Base-by-base conservation (phyloP, 495 filamentous ascomycete genomes). In the Hyphodiscus hymeniophilus region DNA sequence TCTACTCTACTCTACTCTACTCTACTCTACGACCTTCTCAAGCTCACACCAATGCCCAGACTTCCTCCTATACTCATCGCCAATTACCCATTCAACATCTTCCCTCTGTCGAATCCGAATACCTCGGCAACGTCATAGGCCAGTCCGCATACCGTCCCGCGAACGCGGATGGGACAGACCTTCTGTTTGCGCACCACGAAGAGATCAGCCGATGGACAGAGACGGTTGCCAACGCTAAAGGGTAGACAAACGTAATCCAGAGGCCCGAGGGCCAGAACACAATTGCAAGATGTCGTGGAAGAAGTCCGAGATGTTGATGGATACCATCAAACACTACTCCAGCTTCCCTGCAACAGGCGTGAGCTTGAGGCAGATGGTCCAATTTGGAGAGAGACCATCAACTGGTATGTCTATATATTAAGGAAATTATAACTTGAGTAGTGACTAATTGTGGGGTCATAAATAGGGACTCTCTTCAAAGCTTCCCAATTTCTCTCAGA, bases 401-500 rank as follows among this genome's bases (percentile, higher is more conserved):
- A 82, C 81, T 56, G 89, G 89, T 94, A 66, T 47, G 76, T 63
- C 21, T 42, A 31, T 17, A 16, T n/a, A n/a, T n/a, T n/a, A n/a
- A n/a, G n/a, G n/a, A 38, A 38, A 17, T 53, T 39, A 16, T 47
- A 28, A 36, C 4, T 4, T 5, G 33, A 13, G 33, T 5, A 13
- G 33, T 5, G 33, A 41, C 42, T 47, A 52, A 59, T 48, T 47
- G 6, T 24, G 23, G 26, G n/a, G 20, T 22, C 32, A 11, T 33
- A 40, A 38, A 49, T 63, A 89, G 92, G 94, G 47, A 98, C 94
- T 40, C 74, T 98, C 24, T 98, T 97, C 70, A 86, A 90, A 57
- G 92, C 91, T 35, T 95, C 92, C 17, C 92, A 97, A 71, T 98
- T 98, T 68, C 82, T 98, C 45, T 91, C 89, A 56, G 92, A 98